Percentiles rank a stretch among this genome's conserved stretches.
Evolutionary conservation across 2,329 filamentous ascomycete genomes (phyloP).

Genomic region (Cladosporium sp.): DNA sequence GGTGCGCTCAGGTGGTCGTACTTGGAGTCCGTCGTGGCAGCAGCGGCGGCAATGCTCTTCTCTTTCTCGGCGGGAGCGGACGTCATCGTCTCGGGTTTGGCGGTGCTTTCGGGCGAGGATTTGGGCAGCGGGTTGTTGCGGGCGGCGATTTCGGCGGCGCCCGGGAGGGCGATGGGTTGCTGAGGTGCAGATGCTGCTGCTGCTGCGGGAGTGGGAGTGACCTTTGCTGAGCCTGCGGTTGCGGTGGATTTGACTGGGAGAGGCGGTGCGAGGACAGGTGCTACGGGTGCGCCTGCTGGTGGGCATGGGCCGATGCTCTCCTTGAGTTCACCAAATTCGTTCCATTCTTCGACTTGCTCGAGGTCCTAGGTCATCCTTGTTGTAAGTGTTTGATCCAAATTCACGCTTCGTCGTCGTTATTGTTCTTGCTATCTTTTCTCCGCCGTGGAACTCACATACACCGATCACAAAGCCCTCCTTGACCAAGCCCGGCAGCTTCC

Average conservation of each 20-base stretch:
- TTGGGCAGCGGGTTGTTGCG: constrained; percentile 13
- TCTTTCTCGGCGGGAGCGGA: constrained; percentile 24
- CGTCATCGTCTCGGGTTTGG: constrained; percentile 25
- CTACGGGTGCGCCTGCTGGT: constrained; percentile 22
- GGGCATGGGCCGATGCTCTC: constrained; percentile 63
- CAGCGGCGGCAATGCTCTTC: constrained; percentile 21
- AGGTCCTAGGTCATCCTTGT: constrained; percentile 67
- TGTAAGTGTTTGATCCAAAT: not conserved
- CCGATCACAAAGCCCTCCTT: constrained; percentile 82
- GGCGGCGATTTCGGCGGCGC: constrained; percentile 29
- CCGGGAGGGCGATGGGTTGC: constrained; percentile 21
- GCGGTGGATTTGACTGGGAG: constrained; percentile 16
- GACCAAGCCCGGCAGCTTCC: constrained; percentile 83
- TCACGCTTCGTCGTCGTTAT: not conserved
- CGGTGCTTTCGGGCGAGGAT: constrained; percentile 12
- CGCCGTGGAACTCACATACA: constrained; percentile 51
- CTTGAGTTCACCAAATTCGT: constrained; percentile 94
- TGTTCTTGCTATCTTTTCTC: not conserved
- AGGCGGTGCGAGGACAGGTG: constrained; percentile 25
- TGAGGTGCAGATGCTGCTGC: constrained; percentile 8
- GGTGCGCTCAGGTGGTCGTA: constrained; percentile 23
- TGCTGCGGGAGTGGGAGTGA: not conserved
- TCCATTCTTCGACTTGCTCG: constrained; percentile 96
- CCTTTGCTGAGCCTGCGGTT: constrained; percentile 16
- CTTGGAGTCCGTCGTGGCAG: constrained; percentile 11